These are phyloP conservation scores for Globisporangium radiosum DNA, from an alignment of 352 stramenopile genomes.

Conservation along the genomic window DNA sequence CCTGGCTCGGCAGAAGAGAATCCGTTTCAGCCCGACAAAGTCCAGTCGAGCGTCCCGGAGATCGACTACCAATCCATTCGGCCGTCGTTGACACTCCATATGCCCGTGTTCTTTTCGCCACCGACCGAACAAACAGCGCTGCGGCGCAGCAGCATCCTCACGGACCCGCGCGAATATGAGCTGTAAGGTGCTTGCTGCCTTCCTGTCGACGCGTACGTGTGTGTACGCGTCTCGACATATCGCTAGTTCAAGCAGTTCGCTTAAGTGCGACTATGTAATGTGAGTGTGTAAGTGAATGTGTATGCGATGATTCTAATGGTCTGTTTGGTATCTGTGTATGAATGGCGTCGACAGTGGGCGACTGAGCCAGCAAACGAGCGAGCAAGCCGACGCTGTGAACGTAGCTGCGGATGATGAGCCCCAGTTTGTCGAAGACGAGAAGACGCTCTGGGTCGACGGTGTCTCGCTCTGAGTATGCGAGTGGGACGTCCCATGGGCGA, in stretches of 20 bases:
- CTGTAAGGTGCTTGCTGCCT: slow-evolving; percentile 22
- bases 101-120: slow-evolving; percentile 66
- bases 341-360: background rate
- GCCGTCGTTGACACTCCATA: slow-evolving; percentile 42
- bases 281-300: background rate
- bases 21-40: slow-evolving; percentile 39
- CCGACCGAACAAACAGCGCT: slow-evolving; percentile 26
- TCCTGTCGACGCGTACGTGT: background rate
- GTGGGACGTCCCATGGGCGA: background rate
- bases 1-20: slow-evolving; percentile 43
- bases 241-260: too few species aligned
- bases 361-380: background rate
- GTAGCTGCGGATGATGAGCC: background rate
- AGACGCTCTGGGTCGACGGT: slow-evolving; percentile 14
- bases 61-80: slow-evolving; percentile 49
- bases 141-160: slow-evolving; percentile 35
- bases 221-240: background rate
- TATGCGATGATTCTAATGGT: background rate
- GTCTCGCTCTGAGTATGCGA: slow-evolving; percentile 6
- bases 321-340: background rate
- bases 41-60: slow-evolving; percentile 24
- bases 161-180: slow-evolving; percentile 51
- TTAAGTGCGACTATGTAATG: background rate
- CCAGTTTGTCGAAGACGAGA: slow-evolving; percentile 2
- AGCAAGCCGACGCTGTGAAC: background rate